Percentiles rank a stretch among this genome's conserved stretches.
Evolutionary conservation across 1,139 yeast genomes (phyloP).

Genomic region (Suhomyces terraborum): DNA sequence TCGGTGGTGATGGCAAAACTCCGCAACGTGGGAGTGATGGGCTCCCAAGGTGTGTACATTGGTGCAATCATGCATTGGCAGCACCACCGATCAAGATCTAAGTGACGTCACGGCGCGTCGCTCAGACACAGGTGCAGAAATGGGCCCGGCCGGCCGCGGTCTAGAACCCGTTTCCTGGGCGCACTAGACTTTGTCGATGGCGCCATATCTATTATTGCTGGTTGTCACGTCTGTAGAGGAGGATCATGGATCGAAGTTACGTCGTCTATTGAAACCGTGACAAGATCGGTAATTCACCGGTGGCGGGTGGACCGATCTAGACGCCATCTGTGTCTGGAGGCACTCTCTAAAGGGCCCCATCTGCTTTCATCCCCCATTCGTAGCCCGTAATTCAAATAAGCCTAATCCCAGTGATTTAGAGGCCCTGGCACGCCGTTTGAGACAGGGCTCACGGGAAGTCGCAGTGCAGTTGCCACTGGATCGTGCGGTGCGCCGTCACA

Average conservation of each 20-base stretch:
- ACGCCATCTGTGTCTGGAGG: too few species aligned
- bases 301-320: too few species aligned
- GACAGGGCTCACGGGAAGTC: background rate
- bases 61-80: too few species aligned
- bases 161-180: background rate
- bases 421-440: background rate
- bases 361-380: too few species aligned
- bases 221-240: too few species aligned
- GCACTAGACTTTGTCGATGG: slow-evolving; percentile 1
- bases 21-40: background rate
- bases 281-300: too few species aligned
- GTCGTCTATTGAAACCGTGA: too few species aligned
- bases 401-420: background rate
- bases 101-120: slow-evolving; percentile 3
- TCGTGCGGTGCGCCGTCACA: too few species aligned
- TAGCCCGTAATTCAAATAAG: too few species aligned
- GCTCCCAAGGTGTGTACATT: background rate
- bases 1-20: background rate
- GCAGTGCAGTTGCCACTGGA: too few species aligned
- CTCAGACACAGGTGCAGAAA: background rate
- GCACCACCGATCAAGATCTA: slow-evolving; percentile 3
- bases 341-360: too few species aligned
- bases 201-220: slow-evolving; percentile 3
- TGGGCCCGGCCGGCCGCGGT: slow-evolving; percentile 1
- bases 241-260: too few species aligned